Base-by-base conservation (phyloP, 2,329 filamentous ascomycete genomes). In the Raffaelea deltoideospora region DNA sequence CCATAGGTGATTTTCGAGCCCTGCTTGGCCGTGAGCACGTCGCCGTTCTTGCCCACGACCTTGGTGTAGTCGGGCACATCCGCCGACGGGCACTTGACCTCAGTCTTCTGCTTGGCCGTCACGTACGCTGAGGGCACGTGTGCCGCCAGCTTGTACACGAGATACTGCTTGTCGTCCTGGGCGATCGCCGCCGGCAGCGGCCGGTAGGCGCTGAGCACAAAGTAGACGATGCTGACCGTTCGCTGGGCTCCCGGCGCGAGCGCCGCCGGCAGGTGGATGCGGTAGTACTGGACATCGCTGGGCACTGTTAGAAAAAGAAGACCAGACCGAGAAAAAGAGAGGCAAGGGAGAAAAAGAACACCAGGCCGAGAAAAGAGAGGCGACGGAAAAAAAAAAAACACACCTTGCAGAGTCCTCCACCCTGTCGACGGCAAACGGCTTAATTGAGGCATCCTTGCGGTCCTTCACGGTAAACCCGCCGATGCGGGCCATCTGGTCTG, bases 101-200 rank as follows among this genome's bases (percentile, higher is more conserved):
- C 94, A 28, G 90, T 96, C 73, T 95, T 95, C 58, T 98, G 90
- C 64, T 94, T 94, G 50, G 72, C 57, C 13, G 86, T 95, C 15
- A 69, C 62, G 63, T 98, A 98, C 42, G 80, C 78, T 10, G 84
- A 92, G 14, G 78, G 79, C 33, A 69, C 72, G 59, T 93, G 94
- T 46, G 82, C 81, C 42, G 83, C 88, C 64, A 94, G 92, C 38
- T 75, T 67, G 64, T 92, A 86, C 39, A 73, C 67, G 37, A 98
- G 76, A 61, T 79, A 95, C 60, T 98, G 90, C 55, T 79, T 75
- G 35, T 86, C 85, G 32, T 76, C 69, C 57, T 98, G 90, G n/a
- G 69, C 64, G 53, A 98, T 88, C 37, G 74, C 61, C 3, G 80
- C 78, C 15, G 90, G 90, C 14, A 93, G 75, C 30, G 90, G 85